Evolutionary conservation across 306 rosid genomes (phyloP).

Genomic region (Cucumis cinereus): DNA sequence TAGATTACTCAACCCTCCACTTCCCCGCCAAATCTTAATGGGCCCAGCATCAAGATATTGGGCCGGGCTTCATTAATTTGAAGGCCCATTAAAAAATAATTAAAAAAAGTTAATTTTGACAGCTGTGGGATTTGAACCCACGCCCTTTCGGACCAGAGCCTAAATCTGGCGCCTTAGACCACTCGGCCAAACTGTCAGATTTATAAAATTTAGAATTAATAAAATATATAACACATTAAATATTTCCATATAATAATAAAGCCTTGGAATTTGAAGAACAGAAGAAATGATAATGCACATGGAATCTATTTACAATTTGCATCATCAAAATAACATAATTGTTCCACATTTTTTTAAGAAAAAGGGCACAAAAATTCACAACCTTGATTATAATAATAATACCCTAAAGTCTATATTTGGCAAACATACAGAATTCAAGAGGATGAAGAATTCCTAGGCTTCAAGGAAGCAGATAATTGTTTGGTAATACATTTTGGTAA

Average conservation of each 20-base stretch:
- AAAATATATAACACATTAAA: too few species aligned
- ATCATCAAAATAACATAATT: background rate
- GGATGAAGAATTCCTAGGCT: background rate
- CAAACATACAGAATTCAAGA: background rate
- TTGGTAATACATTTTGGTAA: constrained; percentile 36
- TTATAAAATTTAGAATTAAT: too few species aligned
- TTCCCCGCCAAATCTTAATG: background rate
- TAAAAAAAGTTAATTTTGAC: constrained; percentile 6
- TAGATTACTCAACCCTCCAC: too few species aligned
- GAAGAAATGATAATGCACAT: background rate
- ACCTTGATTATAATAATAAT: background rate
- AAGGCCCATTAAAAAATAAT: background rate
- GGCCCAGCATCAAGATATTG: background rate
- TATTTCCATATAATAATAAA: background rate
- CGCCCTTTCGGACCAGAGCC: constrained; percentile 98
- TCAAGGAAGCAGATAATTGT: constrained; percentile 11
- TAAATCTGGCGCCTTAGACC: constrained; percentile 85
- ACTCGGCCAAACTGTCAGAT: constrained; percentile 76
- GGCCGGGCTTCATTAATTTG: background rate
- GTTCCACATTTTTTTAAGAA: background rate
- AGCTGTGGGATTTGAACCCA: constrained; percentile 97
- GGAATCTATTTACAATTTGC: background rate
- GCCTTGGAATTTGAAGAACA: background rate
- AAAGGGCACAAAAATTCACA: background rate
- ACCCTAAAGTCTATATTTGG: background rate